Base-by-base conservation (phyloP, 179 eudicot species). In the Dionaea muscipula region DNA sequence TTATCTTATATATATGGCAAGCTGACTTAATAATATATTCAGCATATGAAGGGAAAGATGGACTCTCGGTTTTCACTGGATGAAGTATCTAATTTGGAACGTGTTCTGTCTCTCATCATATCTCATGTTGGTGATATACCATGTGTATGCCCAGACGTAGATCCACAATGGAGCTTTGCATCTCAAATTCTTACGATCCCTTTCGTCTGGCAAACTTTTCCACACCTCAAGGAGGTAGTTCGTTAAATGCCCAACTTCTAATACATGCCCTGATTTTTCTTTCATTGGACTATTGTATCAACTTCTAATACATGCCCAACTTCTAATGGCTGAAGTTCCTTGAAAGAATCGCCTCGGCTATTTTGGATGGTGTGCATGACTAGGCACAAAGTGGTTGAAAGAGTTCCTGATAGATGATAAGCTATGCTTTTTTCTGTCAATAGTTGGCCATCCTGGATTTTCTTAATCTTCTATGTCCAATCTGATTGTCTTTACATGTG, bases 101-200 rank as follows among this genome's bases (percentile, higher is more conserved):
- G 55, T 35, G 73, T 84, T 47, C 81, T 84, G 57, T 70, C 73
- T 47, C 69, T 68, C 7, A 60, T 76, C 14, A 72, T 81, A 47
- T 72, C 78, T 52, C 99, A 87, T 75, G 72, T 75, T 61, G 86
- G 90, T 62, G 81, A 80, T 68, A 66, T 49, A 61, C 72, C 91
- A 39, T 87, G 96, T 67, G 59, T 64, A 44, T 93, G 99, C 69
- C 71, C 68, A 49, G 76, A 63, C 67, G 61, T 71, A 65, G 86
- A 80, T 53, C 83, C 78, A 15, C 68, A 51, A 56, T 65, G 81
- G 78, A 71, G 86, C 68, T 87, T 93, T 70, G 70, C 80, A 27
- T 93, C 94, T 41, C 93, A 91, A 62, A 77, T 93, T 67, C 82
- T 93, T 36, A 74, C 88, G n/a, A 72, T 93, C 56, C 99, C 99